phyloP scores from a whole-genome alignment of 495 filamentous ascomycete genomes.

The Letharia columbiana region DNA sequence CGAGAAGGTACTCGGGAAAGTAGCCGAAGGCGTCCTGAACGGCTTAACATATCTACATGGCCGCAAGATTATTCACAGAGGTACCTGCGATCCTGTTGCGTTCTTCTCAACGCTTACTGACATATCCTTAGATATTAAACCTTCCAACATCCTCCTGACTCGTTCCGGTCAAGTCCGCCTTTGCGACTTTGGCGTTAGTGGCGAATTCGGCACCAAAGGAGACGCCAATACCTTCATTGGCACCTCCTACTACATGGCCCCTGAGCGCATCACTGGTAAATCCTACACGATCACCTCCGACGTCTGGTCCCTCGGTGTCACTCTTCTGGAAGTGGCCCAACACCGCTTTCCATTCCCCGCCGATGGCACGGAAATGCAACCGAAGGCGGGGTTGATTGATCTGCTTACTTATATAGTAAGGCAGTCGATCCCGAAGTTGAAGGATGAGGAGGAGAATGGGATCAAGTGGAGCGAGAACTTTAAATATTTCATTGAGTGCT shows the following conservation, averaged over 20 bases:
- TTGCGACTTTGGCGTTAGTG: conserved; percentile 95
- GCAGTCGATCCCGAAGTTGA: conserved; percentile 90
- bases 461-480: conserved; percentile 94
- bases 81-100: conserved; percentile 28
- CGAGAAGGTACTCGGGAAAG: conserved; percentile 96
- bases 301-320: conserved; percentile 95
- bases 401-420: conserved; percentile 93
- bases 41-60: conserved; percentile 93
- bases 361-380: conserved; percentile 86
- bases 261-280: conserved; percentile 93
- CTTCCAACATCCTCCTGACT: conserved; percentile 91
- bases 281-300: conserved; percentile 97
- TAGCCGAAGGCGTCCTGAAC: conserved; percentile 89
- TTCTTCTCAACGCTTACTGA: conserved; percentile 11
- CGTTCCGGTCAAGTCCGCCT: conserved; percentile 91
- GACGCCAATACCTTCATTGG: conserved; percentile 99
- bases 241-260: conserved; percentile 98
- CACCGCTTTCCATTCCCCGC: conserved; percentile 97
- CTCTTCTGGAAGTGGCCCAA: conserved; percentile 92
- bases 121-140: conserved; percentile 70
- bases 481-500: conserved; percentile 99
- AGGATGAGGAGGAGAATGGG: conserved; percentile 72
- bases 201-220: conserved; percentile 96
- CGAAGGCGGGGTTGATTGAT: conserved; percentile 83
- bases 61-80: conserved; percentile 93